Conservation (phyloP, 2,329 filamentous ascomycete species). For the Alternaria sp. region DNA sequence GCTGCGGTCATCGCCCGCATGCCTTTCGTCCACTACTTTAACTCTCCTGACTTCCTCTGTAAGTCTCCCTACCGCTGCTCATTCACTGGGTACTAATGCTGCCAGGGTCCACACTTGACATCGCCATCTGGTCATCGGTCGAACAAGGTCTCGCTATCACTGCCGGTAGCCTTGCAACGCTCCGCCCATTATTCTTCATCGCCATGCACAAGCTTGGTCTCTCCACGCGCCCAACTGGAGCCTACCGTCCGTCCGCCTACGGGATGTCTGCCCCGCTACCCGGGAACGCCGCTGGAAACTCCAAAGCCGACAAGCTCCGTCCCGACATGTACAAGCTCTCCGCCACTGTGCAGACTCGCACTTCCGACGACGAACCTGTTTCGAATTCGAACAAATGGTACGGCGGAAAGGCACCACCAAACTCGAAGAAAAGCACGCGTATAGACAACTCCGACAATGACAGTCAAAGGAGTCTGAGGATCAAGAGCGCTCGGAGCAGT, state of each 20-base stretch:
- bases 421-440: constrained; percentile 15
- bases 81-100: neutral
- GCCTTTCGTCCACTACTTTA: constrained; percentile 38
- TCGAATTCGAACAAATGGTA: constrained; percentile 6
- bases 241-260: constrained; percentile 29
- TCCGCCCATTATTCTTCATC: constrained; percentile 43
- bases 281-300: constrained; percentile 5
- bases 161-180: constrained; percentile 44
- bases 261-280: constrained; percentile 22
- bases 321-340: constrained; percentile 32
- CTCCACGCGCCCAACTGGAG: constrained; percentile 23
- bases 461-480: constrained; percentile 32
- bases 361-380: constrained; percentile 18
- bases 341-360: constrained; percentile 21
- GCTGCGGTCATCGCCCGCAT: constrained; percentile 43
- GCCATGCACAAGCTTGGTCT: constrained; percentile 34
- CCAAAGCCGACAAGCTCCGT: constrained; percentile 23
- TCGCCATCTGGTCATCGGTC: constrained; percentile 47
- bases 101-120: constrained; percentile 41
- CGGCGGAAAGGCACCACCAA: constrained; percentile 10
- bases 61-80: neutral
- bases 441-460: constrained; percentile 24
- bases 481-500: constrained; percentile 24
- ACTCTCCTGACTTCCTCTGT: constrained; percentile 44
- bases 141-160: constrained; percentile 49